A percentile compares a stretch with the other conserved stretches of the same genome.
Conservation (phyloP, 768 basidiomycete genomes). For the Gymnopilus junonius region DNA sequence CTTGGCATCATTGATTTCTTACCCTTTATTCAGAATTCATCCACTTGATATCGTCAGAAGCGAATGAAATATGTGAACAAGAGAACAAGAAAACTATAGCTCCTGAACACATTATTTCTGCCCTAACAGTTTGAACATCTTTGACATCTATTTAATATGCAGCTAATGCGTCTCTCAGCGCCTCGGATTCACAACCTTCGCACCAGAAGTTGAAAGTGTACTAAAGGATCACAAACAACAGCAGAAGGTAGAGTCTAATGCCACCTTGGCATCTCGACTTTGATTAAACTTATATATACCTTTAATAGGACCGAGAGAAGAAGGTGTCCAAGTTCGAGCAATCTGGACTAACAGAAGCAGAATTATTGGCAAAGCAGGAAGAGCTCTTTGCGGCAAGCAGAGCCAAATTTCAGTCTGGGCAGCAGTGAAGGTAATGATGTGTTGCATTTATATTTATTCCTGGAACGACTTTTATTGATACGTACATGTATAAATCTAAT, state of each 20-base stretch:
- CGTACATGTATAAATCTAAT: constrained; percentile 41
- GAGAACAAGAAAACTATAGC: constrained; percentile 99
- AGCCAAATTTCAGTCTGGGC: constrained; percentile 54
- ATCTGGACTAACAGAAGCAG: constrained; percentile 90
- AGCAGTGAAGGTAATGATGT: constrained; percentile 19
- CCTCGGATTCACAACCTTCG: constrained; percentile 92
- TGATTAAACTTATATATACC: constrained; percentile 16
- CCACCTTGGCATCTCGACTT: constrained; percentile 2
- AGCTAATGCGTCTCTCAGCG: constrained; percentile 50
- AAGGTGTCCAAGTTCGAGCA: constrained; percentile 89
- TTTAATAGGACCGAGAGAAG: constrained; percentile 80
- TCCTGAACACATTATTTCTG: constrained; percentile 94
- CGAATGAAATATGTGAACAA: constrained; percentile 97
- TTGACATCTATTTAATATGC: neutral
- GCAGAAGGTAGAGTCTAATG: constrained; percentile 68
- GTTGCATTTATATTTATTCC: constrained; percentile 24
- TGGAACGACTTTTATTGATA: constrained; percentile 33
- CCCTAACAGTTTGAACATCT: constrained; percentile 64
- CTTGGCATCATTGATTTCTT: constrained; percentile 10
- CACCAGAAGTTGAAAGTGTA: constrained; percentile 88
- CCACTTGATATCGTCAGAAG: constrained; percentile 94
- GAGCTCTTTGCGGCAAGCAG: constrained; percentile 91
- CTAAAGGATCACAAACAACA: constrained; percentile 96
- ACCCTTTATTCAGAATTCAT: constrained; percentile 83
- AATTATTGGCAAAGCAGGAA: constrained; percentile 87